Base-by-base conservation (phyloP, 768 basidiomycete genomes). In the Kwoniella europaea region DNA sequence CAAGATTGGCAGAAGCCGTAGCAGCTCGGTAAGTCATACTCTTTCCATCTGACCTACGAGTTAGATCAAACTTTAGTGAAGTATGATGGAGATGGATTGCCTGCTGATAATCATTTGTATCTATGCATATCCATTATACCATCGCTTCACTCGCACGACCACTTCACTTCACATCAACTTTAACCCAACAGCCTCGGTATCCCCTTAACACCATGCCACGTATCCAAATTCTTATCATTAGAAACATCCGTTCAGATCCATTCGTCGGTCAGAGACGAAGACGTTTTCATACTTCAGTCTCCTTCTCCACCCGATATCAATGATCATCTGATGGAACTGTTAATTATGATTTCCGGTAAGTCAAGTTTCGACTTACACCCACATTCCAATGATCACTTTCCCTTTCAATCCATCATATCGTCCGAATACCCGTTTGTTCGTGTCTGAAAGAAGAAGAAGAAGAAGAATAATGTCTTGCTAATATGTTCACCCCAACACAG, bases 191-290 rank as follows among this genome's bases (percentile, higher is more conserved):
- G 95, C 69, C 91, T 98, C 79, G 96, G 96, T 46, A 86, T 98
- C 62, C 88, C 92, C 53, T 87, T 98, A 68, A 91, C 92, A 65
- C 91, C 91, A 74, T 93, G 93, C 20, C 91, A 93, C 76, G 90
- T 97, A 67, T 90, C 91, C 65, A 90, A 90, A 77, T 94, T 92
- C 82, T 90, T 92, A 24, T 91, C 94, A 71, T 93, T 94, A 67
- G 96, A 98, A 86, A 93, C 92, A 59, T 89, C 89, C 78, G 93
- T 98, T 63, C 91, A 91, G 74, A 93, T 99, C 82, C 88, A 89
- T 74, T 94, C 98, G 85, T 94, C 92, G 56, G 96, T 99, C 44
- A 92, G 97, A 71, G 95, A 98, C 85, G 92, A 94, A 84, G 97
- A 98, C 83, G 96, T 98, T 61, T 99, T 98, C 85, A 98, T 99